Percentiles rank a stretch among this genome's conserved stretches.
phyloP scores from a whole-genome alignment of 75 land plant genomes.

The Selaginella moellendorffii region DNA sequence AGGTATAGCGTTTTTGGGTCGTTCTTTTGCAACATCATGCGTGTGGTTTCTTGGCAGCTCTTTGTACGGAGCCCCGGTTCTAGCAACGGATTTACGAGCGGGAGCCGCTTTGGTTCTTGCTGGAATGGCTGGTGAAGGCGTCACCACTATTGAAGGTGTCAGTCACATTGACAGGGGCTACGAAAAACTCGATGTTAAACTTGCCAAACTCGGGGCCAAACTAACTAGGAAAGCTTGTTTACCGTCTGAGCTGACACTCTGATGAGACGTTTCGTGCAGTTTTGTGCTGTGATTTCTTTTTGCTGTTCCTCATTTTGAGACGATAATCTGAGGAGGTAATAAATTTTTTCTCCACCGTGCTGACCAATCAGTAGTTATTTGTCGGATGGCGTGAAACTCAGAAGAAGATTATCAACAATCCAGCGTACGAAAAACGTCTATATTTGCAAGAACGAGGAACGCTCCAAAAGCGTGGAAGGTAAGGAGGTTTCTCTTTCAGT shows the following conservation, averaged over 20 bases:
- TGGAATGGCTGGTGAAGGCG: constrained; percentile 54
- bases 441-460: too few species aligned
- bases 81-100: constrained; percentile 48
- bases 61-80: constrained; percentile 31
- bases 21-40: not conserved
- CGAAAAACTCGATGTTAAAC: constrained; percentile 44
- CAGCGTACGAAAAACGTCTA: too few species aligned
- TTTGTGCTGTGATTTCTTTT: not conserved
- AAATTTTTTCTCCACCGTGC: not conserved
- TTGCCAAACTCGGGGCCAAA: constrained; percentile 35
- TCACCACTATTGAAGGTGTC: constrained; percentile 36
- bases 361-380: too few species aligned
- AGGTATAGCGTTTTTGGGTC: constrained; percentile 21
- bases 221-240: constrained; percentile 26
- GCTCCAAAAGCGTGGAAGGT: too few species aligned
- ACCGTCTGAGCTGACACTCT: constrained; percentile 25
- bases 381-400: too few species aligned
- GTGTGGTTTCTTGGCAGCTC: constrained; percentile 17
- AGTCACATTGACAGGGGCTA: constrained; percentile 56
- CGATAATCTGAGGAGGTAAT: not conserved
- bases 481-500: too few species aligned
- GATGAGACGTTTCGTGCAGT: not conserved
- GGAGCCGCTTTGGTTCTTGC: constrained; percentile 53
- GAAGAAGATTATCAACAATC: too few species aligned
- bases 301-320: not conserved